A percentile compares a stretch with the other conserved stretches of the same genome.
Evolutionary conservation across 176 grass and related monocot genomes (phyloP).

Genomic region (Puya raimondii): DNA sequence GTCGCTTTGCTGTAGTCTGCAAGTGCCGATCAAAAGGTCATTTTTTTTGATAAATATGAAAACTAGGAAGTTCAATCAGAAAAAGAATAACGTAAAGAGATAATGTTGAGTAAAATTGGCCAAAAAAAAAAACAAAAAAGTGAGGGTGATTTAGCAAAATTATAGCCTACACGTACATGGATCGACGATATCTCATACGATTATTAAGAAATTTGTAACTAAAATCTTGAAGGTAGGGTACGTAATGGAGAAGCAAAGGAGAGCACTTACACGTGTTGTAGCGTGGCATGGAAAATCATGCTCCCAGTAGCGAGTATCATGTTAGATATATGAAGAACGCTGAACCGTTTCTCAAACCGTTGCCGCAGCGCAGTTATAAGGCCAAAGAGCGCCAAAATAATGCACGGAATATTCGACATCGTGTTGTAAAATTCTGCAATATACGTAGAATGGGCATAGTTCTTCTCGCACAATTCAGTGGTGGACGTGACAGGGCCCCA

Average conservation of each 20-base stretch:
- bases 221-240: neutral
- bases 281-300: constrained; percentile 80
- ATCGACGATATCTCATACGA: too few relatives aligned
- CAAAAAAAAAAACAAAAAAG: too few relatives aligned
- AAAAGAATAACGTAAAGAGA: neutral
- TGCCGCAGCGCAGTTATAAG: constrained; percentile 56
- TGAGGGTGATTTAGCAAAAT: too few relatives aligned
- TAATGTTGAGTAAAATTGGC: too few relatives aligned
- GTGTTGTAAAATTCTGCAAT: constrained; percentile 90
- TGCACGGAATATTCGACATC: constrained; percentile 54
- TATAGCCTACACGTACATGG: too few relatives aligned
- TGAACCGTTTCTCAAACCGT: constrained; percentile 80
- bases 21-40: neutral
- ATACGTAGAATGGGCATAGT: constrained; percentile 55
- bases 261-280: constrained; percentile 64
- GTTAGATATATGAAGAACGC: constrained; percentile 64
- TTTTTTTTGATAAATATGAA: neutral
- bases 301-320: constrained; percentile 81
- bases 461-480: constrained; percentile 60
- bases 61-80: neutral
- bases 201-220: neutral
- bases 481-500: constrained; percentile 86
- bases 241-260: neutral
- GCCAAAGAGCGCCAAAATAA: constrained; percentile 63
- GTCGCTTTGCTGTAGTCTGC: constrained; percentile 78